Evolutionary conservation across 768 basidiomycete genomes (phyloP).

Genomic region (Amanita brunnescens): DNA sequence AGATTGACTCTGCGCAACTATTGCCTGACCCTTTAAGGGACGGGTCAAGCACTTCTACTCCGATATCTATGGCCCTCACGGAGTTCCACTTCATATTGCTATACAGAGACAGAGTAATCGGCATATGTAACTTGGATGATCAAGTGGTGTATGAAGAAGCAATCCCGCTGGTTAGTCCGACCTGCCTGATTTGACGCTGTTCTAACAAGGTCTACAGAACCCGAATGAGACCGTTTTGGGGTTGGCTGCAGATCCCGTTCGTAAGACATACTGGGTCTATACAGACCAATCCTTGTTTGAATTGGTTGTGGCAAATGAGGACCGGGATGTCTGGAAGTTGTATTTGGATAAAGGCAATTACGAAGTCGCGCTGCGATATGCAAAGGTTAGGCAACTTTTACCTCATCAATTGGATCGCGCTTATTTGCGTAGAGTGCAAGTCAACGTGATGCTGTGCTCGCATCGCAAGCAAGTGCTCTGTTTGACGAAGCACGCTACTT

Average conservation of each 20-base stretch:
- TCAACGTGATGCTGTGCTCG: conserved; percentile 81
- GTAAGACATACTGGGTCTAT: conserved; percentile 91
- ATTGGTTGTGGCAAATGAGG: conserved; percentile 77
- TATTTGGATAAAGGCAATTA: conserved; percentile 73
- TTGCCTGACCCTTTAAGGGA: conserved; percentile 51
- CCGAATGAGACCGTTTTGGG: conserved; percentile 64
- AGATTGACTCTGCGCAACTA: conserved; percentile 71
- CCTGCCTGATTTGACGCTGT: neutral
- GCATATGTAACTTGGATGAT: conserved; percentile 74
- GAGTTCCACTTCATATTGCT: conserved; percentile 90
- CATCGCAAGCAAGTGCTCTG: conserved; percentile 72
- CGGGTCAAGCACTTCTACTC: conserved; percentile 33
- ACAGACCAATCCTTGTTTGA: conserved; percentile 88
- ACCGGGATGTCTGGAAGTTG: conserved; percentile 90
- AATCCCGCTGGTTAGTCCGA: conserved; percentile 59
- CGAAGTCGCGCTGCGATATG: conserved; percentile 70
- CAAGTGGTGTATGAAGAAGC: conserved; percentile 76
- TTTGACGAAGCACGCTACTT: conserved; percentile 80
- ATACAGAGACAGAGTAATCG: conserved; percentile 70
- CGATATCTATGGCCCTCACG: conserved; percentile 74
- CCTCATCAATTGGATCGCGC: neutral
- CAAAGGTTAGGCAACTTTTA: conserved; percentile 48
- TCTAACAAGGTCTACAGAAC: conserved; percentile 42
- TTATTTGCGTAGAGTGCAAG: conserved; percentile 52
- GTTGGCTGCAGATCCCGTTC: conserved; percentile 75